These are phyloP conservation scores for Alloascoidea africana DNA, from an alignment of 805 yeast genomes.

Conservation along the genomic window DNA sequence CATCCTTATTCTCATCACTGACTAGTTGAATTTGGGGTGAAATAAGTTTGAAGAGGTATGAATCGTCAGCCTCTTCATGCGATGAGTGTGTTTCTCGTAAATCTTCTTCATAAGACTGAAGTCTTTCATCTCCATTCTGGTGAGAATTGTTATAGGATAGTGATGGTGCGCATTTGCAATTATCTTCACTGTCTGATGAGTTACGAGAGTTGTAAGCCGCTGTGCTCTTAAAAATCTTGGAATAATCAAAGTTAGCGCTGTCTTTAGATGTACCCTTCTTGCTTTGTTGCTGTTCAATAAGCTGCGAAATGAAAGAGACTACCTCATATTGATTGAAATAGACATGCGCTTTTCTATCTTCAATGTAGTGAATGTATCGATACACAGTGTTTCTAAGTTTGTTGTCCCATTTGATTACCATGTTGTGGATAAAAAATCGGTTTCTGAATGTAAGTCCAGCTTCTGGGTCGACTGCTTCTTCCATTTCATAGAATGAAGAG, in stretches of 20 bases:
- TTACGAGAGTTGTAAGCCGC: too few species aligned
- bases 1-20: constrained; percentile 31
- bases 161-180: neutral
- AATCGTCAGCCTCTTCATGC: constrained; percentile 24
- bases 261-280: too few species aligned
- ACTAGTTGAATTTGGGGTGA: constrained; percentile 75
- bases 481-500: neutral
- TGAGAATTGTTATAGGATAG: too few species aligned
- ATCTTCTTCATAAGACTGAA: constrained; percentile 35
- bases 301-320: constrained; percentile 31
- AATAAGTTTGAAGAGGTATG: constrained; percentile 50
- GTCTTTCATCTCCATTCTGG: constrained; percentile 15
- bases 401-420: constrained; percentile 71
- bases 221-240: too few species aligned
- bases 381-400: constrained; percentile 45
- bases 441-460: constrained; percentile 34
- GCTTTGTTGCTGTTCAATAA: constrained; percentile 22
- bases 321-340: constrained; percentile 33
- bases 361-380: constrained; percentile 38
- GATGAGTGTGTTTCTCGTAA: constrained; percentile 25
- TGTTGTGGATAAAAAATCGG: constrained; percentile 55
- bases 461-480: neutral
- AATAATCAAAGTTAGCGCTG: too few species aligned
- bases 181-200: neutral
- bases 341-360: constrained; percentile 25